These are phyloP conservation scores for Backusella psychrophila DNA, from an alignment of 192 early-diverging fungal species.

Conservation along the genomic window DNA sequence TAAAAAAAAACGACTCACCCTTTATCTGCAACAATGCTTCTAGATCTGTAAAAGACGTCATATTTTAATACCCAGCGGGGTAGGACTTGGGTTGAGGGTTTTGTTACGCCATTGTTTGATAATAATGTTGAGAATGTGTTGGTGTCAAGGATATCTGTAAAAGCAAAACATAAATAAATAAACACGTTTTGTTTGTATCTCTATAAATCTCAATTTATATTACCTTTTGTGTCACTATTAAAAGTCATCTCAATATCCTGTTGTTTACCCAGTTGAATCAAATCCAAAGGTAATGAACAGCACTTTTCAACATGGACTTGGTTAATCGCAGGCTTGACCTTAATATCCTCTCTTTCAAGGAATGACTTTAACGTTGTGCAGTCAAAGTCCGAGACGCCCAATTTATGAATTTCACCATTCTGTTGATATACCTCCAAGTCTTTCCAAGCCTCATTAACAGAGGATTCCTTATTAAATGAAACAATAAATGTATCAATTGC, in stretches of 20 bases:
- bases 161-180: conserved; percentile 9
- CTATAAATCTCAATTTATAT: background rate
- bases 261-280: conserved; percentile 44
- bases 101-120: conserved; percentile 20
- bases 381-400: conserved; percentile 50
- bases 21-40: conserved; percentile 50
- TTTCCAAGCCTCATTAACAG: conserved; percentile 34
- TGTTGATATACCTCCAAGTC: conserved; percentile 34
- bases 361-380: conserved; percentile 35
- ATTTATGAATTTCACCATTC: conserved; percentile 33
- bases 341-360: conserved; percentile 17
- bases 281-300: conserved; percentile 44
- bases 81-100: background rate
- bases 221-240: conserved; percentile 47
- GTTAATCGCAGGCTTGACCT: conserved; percentile 40
- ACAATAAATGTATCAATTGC: conserved; percentile 35
- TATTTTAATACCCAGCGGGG: conserved; percentile 58
- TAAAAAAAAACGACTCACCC: conserved; percentile 35
- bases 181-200: background rate
- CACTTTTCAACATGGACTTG: conserved; percentile 48
- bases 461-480: conserved; percentile 6
- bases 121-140: conserved; percentile 39
- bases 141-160: conserved; percentile 42
- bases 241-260: conserved; percentile 41
- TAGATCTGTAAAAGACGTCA: conserved; percentile 40